Evolutionary conservation across 176 grass and related monocot species (phyloP).

Genomic region (Raddia guianensis): DNA sequence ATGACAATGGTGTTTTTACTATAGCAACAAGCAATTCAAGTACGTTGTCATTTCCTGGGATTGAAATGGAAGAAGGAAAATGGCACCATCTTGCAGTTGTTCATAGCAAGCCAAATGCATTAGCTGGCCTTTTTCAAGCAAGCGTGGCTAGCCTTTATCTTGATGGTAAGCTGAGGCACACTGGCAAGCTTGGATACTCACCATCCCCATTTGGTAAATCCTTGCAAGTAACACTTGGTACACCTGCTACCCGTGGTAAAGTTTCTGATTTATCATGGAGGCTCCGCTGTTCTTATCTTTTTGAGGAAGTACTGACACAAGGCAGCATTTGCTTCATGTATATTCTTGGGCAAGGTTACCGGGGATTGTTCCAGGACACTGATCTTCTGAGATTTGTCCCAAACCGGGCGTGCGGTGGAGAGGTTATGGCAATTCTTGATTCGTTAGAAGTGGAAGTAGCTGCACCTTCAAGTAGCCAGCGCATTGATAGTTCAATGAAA

Average conservation of each 20-base stretch:
- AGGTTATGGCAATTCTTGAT: slow-evolving; percentile 90
- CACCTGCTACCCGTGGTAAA: slow-evolving; percentile 64
- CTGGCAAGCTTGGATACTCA: slow-evolving; percentile 95
- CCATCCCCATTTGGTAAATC: slow-evolving; percentile 90
- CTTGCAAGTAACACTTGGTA: slow-evolving; percentile 96
- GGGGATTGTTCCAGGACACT: slow-evolving; percentile 91
- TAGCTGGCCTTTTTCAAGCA: slow-evolving; percentile 96
- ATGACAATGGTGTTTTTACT: slow-evolving; percentile 92
- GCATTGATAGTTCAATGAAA: slow-evolving; percentile 79
- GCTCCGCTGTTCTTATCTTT: slow-evolving; percentile 92
- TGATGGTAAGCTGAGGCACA: slow-evolving; percentile 95
- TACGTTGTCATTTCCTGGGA: slow-evolving; percentile 75
- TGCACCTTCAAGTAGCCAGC: slow-evolving; percentile 66
- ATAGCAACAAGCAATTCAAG: slow-evolving; percentile 93
- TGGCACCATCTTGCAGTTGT: slow-evolving; percentile 99
- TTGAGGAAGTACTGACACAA: slow-evolving; percentile 92
- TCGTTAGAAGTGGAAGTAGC: slow-evolving; percentile 82
- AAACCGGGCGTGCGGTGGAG: slow-evolving; percentile 84
- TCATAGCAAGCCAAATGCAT: slow-evolving; percentile 98
- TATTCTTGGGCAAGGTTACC: slow-evolving; percentile 94
- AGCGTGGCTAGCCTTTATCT: slow-evolving; percentile 94
- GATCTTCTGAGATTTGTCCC: slow-evolving; percentile 95
- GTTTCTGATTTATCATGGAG: slow-evolving; percentile 80
- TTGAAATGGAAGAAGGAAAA: slow-evolving; percentile 93
- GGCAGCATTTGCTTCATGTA: slow-evolving; percentile 97